Percentiles rank a stretch among this genome's conserved stretches.
Evolutionary conservation across 345 rosid genomes (phyloP).

Genomic region (Citrus medica): DNA sequence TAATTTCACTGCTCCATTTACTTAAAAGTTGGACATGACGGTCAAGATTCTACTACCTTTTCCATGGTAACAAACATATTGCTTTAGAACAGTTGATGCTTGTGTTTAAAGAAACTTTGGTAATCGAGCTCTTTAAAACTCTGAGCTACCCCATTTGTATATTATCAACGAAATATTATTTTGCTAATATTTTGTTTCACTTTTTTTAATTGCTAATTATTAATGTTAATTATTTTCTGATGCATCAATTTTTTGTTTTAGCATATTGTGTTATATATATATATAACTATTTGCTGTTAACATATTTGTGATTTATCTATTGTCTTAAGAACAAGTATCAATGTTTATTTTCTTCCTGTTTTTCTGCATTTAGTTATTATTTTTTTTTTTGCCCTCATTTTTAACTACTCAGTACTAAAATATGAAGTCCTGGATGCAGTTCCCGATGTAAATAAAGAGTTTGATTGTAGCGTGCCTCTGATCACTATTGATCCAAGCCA

Average conservation of each 20-base stretch:
- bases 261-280: not conserved
- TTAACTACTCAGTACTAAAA: constrained; percentile 16
- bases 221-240: not conserved
- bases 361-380: not conserved
- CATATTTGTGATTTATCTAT: not conserved
- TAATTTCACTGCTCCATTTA: not conserved
- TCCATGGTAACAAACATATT: not conserved
- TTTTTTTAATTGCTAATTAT: no score
- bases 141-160: not conserved
- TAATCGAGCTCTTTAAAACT: not conserved
- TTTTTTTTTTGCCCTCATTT: not conserved
- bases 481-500: constrained; percentile 49
- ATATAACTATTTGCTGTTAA: not conserved
- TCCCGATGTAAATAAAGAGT: constrained; percentile 52
- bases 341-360: not conserved
- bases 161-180: not conserved
- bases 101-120: not conserved
- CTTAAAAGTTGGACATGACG: not conserved
- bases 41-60: not conserved
- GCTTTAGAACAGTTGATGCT: not conserved
- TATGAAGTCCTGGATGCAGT: constrained; percentile 38
- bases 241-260: no score
- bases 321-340: not conserved
- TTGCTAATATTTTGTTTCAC: not conserved
- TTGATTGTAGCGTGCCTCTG: constrained; percentile 53